Conservation (phyloP, 768 basidiomycete species). For the Tulasnella sp. region DNA sequence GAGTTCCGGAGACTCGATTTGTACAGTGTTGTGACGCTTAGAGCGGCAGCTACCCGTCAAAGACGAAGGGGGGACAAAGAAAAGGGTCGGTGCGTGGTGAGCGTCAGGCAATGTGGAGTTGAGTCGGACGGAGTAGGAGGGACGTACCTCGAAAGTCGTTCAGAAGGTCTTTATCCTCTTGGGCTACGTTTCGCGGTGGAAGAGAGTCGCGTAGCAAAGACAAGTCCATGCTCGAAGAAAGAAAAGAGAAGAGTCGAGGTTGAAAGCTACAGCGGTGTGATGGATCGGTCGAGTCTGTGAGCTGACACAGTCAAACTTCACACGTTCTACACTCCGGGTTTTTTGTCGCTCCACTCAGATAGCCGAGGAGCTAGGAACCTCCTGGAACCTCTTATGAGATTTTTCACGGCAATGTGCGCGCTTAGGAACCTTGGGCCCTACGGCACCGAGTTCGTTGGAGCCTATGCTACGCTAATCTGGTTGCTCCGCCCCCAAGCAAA, state of each 20-base stretch:
- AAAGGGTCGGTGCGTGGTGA: slow-evolving; percentile 11
- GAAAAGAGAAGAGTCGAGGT: neutral
- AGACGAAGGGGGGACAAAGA: neutral
- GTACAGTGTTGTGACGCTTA: slow-evolving; percentile 79
- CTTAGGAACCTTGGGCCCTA: no score
- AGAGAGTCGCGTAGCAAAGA: slow-evolving; percentile 19
- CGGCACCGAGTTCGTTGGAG: no score
- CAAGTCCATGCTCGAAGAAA: slow-evolving; percentile 6
- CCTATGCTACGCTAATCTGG: no score
- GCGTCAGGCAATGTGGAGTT: slow-evolving; percentile 10
- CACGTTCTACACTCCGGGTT: slow-evolving; percentile 4
- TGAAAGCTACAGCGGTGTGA: neutral
- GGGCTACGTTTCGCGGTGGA: slow-evolving; percentile 37
- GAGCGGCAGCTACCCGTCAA: slow-evolving; percentile 54
- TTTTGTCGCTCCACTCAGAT: no score
- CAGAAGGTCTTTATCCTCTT: slow-evolving; percentile 70
- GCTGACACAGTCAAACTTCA: neutral
- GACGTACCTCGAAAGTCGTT: slow-evolving; percentile 71
- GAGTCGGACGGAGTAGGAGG: neutral
- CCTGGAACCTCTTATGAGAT: no score
- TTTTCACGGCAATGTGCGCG: no score
- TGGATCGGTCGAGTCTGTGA: neutral
- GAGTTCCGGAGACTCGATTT: slow-evolving; percentile 69
- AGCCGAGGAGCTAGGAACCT: no score
- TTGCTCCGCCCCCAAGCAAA: no score